phyloP scores from a whole-genome alignment of 2,329 filamentous ascomycete genomes.

The Colletotrichum filicis region DNA sequence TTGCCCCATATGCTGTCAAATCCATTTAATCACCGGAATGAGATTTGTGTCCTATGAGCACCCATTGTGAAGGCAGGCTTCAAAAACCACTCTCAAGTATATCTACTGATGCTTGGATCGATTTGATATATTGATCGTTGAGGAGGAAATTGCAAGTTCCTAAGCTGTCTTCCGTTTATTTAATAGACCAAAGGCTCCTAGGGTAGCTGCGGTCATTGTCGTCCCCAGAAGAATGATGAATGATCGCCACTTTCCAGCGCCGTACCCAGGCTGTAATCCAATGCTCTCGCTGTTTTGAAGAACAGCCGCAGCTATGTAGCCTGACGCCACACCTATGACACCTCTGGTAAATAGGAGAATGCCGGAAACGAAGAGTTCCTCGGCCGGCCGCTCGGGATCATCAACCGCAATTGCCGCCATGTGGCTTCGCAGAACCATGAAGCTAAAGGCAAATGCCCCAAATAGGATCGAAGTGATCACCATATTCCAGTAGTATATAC shows the following conservation, averaged over 20 bases:
- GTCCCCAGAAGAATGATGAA: slow-evolving; percentile 6
- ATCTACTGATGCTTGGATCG: too few species aligned
- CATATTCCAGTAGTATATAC: slow-evolving; percentile 19
- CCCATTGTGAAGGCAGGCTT: too few species aligned
- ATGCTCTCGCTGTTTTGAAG: neutral
- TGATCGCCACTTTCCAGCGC: slow-evolving; percentile 7
- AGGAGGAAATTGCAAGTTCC: neutral
- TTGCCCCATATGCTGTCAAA: too few species aligned
- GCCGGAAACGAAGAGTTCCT: slow-evolving; percentile 7
- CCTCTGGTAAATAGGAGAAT: slow-evolving; percentile 5
- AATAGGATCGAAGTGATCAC: neutral
- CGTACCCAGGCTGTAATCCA: slow-evolving; percentile 7
- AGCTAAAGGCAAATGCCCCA: slow-evolving; percentile 23
- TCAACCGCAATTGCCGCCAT: slow-evolving; percentile 17
- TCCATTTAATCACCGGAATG: too few species aligned
- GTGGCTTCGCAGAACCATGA: slow-evolving; percentile 17
- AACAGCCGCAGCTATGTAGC: slow-evolving; percentile 17
- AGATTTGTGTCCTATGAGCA: too few species aligned
- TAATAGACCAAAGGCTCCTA: neutral
- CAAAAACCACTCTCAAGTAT: too few species aligned
- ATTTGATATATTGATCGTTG: neutral
- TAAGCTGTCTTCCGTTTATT: neutral
- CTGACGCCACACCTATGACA: slow-evolving; percentile 16
- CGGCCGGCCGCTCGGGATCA: neutral
- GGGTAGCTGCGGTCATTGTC: neutral